Evolutionary conservation across 306 rosid genomes (phyloP).

Genomic region (Dryas alaskensis): DNA sequence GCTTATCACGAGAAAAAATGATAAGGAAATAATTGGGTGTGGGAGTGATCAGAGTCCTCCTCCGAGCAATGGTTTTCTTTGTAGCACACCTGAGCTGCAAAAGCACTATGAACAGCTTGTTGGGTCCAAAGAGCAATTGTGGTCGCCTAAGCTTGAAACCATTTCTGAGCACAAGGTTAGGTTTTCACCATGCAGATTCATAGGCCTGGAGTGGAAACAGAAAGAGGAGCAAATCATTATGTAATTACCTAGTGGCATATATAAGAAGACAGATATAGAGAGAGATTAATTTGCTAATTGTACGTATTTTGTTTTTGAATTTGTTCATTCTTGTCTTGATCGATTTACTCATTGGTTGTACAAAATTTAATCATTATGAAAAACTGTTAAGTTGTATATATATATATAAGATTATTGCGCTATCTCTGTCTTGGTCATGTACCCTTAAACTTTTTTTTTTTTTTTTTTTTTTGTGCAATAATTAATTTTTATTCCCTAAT

Average conservation of each 20-base stretch:
- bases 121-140: constrained; percentile 60
- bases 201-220: constrained; percentile 61
- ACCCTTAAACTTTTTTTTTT: too few species aligned
- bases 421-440: too few species aligned
- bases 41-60: neutral
- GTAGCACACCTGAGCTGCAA: constrained; percentile 91
- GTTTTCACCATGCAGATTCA: constrained; percentile 68
- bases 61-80: constrained; percentile 30
- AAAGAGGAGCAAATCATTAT: constrained; percentile 37
- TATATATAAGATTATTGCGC: too few species aligned
- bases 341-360: too few species aligned
- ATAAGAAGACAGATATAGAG: too few species aligned
- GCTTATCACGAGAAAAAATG: constrained; percentile 32
- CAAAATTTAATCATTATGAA: too few species aligned
- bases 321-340: too few species aligned
- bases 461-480: too few species aligned
- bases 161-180: constrained; percentile 73
- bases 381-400: too few species aligned
- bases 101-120: constrained; percentile 85
- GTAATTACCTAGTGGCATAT: neutral
- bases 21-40: neutral
- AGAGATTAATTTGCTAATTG: too few species aligned
- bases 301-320: too few species aligned
- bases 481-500: too few species aligned
- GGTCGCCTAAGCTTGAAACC: constrained; percentile 95